phyloP scores from a whole-genome alignment of 371 early-diverging fungal species.

The Sporodiniella umbellata region DNA sequence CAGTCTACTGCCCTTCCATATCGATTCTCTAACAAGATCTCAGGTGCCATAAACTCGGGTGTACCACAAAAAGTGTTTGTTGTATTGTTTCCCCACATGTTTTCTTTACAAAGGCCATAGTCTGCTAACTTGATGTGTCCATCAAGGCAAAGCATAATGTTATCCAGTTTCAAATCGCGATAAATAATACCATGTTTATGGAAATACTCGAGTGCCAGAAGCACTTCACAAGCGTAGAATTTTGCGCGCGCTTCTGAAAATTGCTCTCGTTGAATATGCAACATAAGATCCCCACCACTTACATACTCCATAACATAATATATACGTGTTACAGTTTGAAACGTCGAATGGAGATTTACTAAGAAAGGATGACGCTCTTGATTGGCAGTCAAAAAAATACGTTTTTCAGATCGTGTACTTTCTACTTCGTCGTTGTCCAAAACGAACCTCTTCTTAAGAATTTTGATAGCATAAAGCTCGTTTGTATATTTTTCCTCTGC shows the following conservation, averaged over 20 bases:
- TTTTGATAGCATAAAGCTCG: conserved; percentile 94
- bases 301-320: conserved; percentile 99
- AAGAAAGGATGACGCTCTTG: conserved; percentile 93
- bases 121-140: conserved; percentile 99
- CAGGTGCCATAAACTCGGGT: conserved; percentile 99
- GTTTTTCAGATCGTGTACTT: conserved; percentile 89
- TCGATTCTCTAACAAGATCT: conserved; percentile 88
- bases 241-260: conserved; percentile 87
- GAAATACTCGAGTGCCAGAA: conserved; percentile 95
- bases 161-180: conserved; percentile 98
- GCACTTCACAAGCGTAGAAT: conserved; percentile 97
- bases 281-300: conserved; percentile 98
- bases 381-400: conserved; percentile 88
- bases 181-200: conserved; percentile 94
- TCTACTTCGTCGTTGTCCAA: conserved; percentile 92
- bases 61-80: conserved; percentile 98
- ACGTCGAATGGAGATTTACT: conserved; percentile 92
- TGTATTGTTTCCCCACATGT: conserved; percentile 78
- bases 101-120: conserved; percentile 97
- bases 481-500: conserved; percentile 82
- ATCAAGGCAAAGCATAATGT: conserved; percentile 87
- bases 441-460: conserved; percentile 96
- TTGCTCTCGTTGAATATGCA: conserved; percentile 87
- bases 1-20: conserved; percentile 96
- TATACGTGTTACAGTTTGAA: conserved; percentile 91